Percentiles rank a stretch among this genome's conserved stretches.
Evolutionary conservation across 306 rosid genomes (phyloP).

Genomic region (Citrullus amarus): DNA sequence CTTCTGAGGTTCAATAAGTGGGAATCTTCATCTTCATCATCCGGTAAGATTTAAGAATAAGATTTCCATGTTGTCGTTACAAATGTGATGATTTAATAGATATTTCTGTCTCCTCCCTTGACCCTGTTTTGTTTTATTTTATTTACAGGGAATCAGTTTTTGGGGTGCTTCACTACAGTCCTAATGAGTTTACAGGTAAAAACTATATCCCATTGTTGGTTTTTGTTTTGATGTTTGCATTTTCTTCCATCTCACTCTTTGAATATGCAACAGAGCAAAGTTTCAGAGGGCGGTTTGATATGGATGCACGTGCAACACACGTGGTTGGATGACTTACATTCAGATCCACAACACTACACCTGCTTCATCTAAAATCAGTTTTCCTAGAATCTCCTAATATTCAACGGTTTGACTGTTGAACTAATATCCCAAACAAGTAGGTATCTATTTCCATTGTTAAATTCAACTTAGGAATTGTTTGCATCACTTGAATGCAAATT

Average conservation of each 20-base stretch:
- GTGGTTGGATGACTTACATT: constrained; percentile 35
- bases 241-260: background rate
- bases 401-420: background rate
- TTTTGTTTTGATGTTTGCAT: background rate
- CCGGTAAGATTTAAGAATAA: constrained; percentile 27
- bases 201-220: too few species aligned
- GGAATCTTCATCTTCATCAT: constrained; percentile 26
- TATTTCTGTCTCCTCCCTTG: too few species aligned
- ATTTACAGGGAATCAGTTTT: constrained; percentile 23
- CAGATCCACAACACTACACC: constrained; percentile 9
- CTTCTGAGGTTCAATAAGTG: constrained; percentile 60
- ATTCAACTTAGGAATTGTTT: too few species aligned
- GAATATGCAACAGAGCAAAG: constrained; percentile 25
- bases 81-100: background rate
- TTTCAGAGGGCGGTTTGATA: constrained; percentile 21
- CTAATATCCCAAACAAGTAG: background rate
- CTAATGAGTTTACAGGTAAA: constrained; percentile 53
- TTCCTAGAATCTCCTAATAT: too few species aligned
- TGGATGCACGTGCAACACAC: constrained; percentile 77
- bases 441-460: background rate
- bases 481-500: too few species aligned
- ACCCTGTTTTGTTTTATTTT: background rate
- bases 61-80: background rate
- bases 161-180: constrained; percentile 47
- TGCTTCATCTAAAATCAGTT: constrained; percentile 32